phyloP scores from a whole-genome alignment of 108 stramenopile genomes.

The Cyclostephanos invisitatus region DNA sequence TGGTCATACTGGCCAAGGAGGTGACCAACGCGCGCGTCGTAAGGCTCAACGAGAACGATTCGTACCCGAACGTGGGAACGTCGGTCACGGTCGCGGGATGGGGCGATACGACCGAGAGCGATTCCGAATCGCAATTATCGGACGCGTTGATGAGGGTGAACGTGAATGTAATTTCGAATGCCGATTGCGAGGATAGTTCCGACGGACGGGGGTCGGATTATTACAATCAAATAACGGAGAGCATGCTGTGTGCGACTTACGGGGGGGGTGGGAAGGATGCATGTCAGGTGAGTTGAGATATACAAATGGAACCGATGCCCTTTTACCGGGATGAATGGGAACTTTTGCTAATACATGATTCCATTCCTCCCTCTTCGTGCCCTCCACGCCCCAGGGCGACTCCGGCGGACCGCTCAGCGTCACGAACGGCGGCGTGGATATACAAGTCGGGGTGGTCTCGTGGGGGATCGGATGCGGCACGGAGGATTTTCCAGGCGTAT shows the following conservation, averaged over 20 bases:
- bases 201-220: constrained; percentile 25
- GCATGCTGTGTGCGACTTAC: constrained; percentile 47
- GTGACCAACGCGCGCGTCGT: constrained; percentile 12
- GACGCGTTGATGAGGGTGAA: constrained; percentile 36
- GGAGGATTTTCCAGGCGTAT: constrained; percentile 37
- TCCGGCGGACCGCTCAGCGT: constrained; percentile 34
- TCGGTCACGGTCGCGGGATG: constrained; percentile 37
- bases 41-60: constrained; percentile 17
- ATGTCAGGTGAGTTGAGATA: constrained; percentile 24
- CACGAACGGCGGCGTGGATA: not conserved
- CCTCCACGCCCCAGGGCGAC: constrained; percentile 12
- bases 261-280: constrained; percentile 29
- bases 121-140: constrained; percentile 3
- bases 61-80: constrained; percentile 4
- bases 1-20: constrained; percentile 12
- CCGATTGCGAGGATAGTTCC: constrained; percentile 25
- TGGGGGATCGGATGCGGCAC: constrained; percentile 43
- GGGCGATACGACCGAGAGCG: constrained; percentile 35
- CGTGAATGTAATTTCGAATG: constrained; percentile 35
- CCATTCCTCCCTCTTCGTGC: not conserved
- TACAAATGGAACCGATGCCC: not conserved
- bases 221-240: constrained; percentile 24
- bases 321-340: not conserved
- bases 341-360: not conserved
- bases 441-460: constrained; percentile 30